phyloP scores from a whole-genome alignment of 2,329 filamentous ascomycete genomes.

The Hymenoscyphus albidus region DNA sequence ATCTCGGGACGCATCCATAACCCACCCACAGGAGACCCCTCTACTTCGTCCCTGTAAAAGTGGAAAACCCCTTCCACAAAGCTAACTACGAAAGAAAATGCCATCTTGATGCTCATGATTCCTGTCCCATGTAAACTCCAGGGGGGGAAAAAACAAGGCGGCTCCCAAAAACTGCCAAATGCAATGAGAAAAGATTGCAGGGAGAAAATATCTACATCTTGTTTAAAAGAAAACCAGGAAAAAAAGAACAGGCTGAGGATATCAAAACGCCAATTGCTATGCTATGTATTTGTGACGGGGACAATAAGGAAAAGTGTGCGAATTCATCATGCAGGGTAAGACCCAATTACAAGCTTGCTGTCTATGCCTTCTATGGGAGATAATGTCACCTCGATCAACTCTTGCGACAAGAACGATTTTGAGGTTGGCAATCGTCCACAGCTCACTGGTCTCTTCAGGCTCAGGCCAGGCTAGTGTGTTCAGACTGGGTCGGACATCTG shows the following conservation, averaged over 20 bases:
- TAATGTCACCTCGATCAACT: too few species aligned
- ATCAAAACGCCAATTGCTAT: slow-evolving; percentile 6
- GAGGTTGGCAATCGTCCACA: too few species aligned
- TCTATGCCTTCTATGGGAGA: background rate
- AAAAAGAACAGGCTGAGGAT: background rate
- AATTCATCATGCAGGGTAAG: background rate
- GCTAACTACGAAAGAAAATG: background rate
- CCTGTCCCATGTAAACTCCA: background rate
- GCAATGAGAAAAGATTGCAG: background rate
- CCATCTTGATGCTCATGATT: background rate
- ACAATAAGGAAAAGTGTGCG: background rate
- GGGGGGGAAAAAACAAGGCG: background rate
- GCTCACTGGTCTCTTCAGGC: too few species aligned
- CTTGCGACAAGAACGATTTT: too few species aligned
- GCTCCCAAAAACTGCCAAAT: background rate
- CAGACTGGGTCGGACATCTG: too few species aligned
- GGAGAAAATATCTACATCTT: background rate
- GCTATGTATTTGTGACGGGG: background rate
- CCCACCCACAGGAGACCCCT: background rate
- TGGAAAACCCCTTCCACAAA: background rate
- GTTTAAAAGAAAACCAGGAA: background rate
- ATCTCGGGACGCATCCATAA: background rate
- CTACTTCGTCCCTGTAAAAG: background rate
- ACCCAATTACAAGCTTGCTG: background rate
- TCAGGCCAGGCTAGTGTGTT: too few species aligned